Base-by-base conservation (phyloP, 495 filamentous ascomycete species). In the Aspergillus conjunctus region DNA sequence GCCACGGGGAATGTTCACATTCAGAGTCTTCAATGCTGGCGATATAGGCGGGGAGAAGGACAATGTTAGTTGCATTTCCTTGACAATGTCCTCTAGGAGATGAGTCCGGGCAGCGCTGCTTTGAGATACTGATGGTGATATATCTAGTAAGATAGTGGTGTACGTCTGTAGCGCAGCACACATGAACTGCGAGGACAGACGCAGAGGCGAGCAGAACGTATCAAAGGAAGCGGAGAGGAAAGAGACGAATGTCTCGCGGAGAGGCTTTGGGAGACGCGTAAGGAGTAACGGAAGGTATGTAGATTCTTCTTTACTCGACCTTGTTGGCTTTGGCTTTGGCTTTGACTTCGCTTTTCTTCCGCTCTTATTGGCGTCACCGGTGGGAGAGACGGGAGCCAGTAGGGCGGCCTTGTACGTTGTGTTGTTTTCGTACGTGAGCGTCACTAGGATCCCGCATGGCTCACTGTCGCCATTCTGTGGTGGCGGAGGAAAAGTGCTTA, bases 151-250 rank as follows among this genome's bases (percentile, higher is more conserved):
- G 26, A 26, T 26, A 11, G 64, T 50, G 8, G 77, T 34, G 14
- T 77, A 79, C 1, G 37, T 67, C 26, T 71, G 72, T 8, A 80
- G 58, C 0, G 57, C 66, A 4, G 62, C 39, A 31, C 76, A 74
- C 2, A 83, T 59, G 33, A 82, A 79, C 15, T 41, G 22, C 0
- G 79, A 71, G 0, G 81, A 65, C 5, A 83, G 71, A 4, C 71
- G 70, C 0, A 84, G 63, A 0, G 66, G 58, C 10, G 80, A 77
- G 51, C 71, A 71, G 63, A 80, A 77, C 0, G 76, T 70, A 61
- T 87, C 84, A 63, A 87, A 87, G 21, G 73, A 84, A 1, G 77
- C 58, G 4, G 71, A 68, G 1, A 87, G 61, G 58, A 84, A 87
- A 0, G 69, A 54, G 12, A 77, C 59, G 44, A 86, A 76, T 1